These are phyloP conservation scores for Hemisphaericaspora nanyangensis DNA, from an alignment of 805 yeast genomes.

Conservation along the genomic window DNA sequence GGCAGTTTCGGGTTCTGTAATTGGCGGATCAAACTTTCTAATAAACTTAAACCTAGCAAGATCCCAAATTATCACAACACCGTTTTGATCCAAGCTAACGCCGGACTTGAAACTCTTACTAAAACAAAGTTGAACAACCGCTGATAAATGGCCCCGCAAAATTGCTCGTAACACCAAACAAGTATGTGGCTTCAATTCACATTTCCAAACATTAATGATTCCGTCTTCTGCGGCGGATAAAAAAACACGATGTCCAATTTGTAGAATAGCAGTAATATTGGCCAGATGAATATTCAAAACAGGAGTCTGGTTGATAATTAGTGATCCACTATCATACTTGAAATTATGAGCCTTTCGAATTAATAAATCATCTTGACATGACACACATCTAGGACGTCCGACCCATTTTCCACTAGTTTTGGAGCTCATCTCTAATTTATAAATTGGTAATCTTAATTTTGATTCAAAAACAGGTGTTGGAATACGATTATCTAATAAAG, in stretches of 20 bases:
- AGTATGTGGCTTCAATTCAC: slow-evolving; percentile 23
- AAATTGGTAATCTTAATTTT: slow-evolving; percentile 36
- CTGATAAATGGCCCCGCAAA: slow-evolving; percentile 55
- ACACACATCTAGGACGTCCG: slow-evolving; percentile 41
- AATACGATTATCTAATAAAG: slow-evolving; percentile 18
- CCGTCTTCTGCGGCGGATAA: slow-evolving; percentile 57
- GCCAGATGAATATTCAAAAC: slow-evolving; percentile 42
- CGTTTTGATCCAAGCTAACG: slow-evolving; percentile 51
- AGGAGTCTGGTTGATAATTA: slow-evolving; percentile 38
- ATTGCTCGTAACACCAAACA: slow-evolving; percentile 40
- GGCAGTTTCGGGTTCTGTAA: slow-evolving; percentile 10
- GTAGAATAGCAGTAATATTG: slow-evolving; percentile 35
- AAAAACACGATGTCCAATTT: slow-evolving; percentile 40
- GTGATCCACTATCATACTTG: slow-evolving; percentile 23
- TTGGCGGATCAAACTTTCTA: slow-evolving; percentile 26
- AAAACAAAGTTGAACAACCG: slow-evolving; percentile 43
- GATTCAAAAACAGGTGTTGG: slow-evolving; percentile 45
- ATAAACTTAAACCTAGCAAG: slow-evolving; percentile 48
- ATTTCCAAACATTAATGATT: slow-evolving; percentile 55
- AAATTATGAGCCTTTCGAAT: slow-evolving; percentile 27
- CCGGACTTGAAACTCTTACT: slow-evolving; percentile 53
- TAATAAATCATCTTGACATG: slow-evolving; percentile 33
- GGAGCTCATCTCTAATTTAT: slow-evolving; percentile 41
- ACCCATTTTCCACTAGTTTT: slow-evolving; percentile 45
- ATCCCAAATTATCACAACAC: slow-evolving; percentile 65